A percentile compares a stretch with the other conserved stretches of the same genome.
These are phyloP conservation scores for Dactylorhiza incarnata DNA, from an alignment of 106 monocot species.

Conservation along the genomic window DNA sequence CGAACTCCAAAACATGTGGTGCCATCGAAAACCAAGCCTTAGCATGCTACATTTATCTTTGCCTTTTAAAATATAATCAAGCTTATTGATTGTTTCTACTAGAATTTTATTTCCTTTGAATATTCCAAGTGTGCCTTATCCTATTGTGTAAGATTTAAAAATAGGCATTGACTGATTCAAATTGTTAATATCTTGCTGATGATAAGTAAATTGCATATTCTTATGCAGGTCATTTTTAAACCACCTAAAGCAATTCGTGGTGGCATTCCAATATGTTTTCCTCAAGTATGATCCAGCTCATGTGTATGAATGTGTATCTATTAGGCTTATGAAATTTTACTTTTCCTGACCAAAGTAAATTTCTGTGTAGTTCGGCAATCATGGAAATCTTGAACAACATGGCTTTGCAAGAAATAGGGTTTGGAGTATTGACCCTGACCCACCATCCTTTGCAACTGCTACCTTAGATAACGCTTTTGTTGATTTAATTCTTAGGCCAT, in stretches of 20 bases:
- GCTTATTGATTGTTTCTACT: no score
- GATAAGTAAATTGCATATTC: not conserved
- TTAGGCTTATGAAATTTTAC: not conserved
- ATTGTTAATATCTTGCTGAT: not conserved
- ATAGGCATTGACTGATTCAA: not conserved
- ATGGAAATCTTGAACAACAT: constrained; percentile 56
- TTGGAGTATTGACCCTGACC: constrained; percentile 55
- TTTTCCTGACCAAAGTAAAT: not conserved
- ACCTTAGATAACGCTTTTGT: constrained; percentile 40
- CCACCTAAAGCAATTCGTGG: constrained; percentile 19
- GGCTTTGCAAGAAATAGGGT: constrained; percentile 56
- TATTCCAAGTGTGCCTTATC: no score
- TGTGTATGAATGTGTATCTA: not conserved
- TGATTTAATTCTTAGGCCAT: constrained; percentile 57
- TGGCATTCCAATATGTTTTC: constrained; percentile 21
- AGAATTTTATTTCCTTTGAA: no score
- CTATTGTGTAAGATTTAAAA: not conserved
- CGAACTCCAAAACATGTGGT: no score
- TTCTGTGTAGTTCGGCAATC: constrained; percentile 33
- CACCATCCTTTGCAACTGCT: constrained; percentile 56
- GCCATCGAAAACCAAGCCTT: no score
- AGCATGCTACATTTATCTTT: no score
- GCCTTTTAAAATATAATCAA: no score
- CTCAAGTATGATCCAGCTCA: constrained; percentile 7
- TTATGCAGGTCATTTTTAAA: constrained; percentile 15